These are phyloP conservation scores for Ophiostoma ulmi DNA, from an alignment of 2,329 filamentous ascomycete species.

Conservation along the genomic window DNA sequence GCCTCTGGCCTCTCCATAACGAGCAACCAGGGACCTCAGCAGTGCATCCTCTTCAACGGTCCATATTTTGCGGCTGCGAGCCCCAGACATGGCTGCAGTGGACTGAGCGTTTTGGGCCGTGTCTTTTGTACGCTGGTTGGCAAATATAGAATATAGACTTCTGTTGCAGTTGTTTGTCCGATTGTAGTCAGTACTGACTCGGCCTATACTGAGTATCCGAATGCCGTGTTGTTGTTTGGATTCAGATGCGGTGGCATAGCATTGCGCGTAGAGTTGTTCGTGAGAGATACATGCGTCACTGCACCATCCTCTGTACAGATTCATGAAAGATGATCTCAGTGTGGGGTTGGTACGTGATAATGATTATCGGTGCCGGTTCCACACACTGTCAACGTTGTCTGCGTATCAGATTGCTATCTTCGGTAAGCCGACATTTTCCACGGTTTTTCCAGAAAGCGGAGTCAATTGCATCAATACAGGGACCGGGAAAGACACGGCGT, in stretches of 20 bases:
- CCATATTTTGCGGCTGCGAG: conserved; percentile 12
- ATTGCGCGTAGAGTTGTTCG: neutral
- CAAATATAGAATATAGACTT: neutral
- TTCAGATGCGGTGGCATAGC: neutral
- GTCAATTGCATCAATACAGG: neutral
- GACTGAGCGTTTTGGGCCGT: neutral
- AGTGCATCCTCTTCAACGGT: conserved; percentile 9
- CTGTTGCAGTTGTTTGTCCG: neutral
- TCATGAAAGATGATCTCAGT: neutral
- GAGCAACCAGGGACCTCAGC: conserved; percentile 5
- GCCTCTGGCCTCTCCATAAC: conserved; percentile 16
- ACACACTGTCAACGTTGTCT: neutral
- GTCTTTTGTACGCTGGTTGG: neutral
- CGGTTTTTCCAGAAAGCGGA: neutral
- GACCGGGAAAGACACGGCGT: neutral
- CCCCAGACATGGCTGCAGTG: neutral
- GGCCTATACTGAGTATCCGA: neutral
- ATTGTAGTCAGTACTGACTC: neutral
- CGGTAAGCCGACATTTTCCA: neutral
- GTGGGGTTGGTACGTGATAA: neutral
- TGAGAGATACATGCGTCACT: neutral
- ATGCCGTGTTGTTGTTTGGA: neutral
- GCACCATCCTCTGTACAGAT: neutral
- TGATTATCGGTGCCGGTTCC: neutral
- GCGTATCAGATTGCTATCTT: neutral